phyloP scores from a whole-genome alignment of 129 eudicot species.

The Rutidosis leptorrhynchoides region DNA sequence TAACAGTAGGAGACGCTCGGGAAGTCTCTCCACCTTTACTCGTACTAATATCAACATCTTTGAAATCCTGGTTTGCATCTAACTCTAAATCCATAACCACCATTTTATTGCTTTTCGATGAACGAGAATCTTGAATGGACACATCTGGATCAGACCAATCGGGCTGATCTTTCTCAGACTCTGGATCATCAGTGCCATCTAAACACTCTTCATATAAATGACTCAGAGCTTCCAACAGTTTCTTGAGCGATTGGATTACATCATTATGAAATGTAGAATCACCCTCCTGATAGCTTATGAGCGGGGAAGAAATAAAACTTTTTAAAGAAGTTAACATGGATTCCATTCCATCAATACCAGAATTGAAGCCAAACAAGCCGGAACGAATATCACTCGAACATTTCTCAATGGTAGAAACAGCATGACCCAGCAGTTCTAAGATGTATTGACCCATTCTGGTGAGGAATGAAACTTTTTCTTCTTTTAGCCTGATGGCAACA shows the following conservation, averaged over 20 bases:
- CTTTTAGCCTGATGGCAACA: constrained; percentile 47
- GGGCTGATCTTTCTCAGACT: constrained; percentile 32
- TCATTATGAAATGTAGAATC: constrained; percentile 31
- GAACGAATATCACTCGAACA: constrained; percentile 36
- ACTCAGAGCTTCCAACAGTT: constrained; percentile 56
- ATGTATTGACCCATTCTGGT: constrained; percentile 45
- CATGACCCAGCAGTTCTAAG: constrained; percentile 52
- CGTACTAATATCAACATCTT: constrained; percentile 40
- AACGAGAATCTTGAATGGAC: constrained; percentile 37
- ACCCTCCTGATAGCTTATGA: constrained; percentile 37
- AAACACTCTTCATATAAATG: constrained; percentile 56
- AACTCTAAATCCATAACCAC: constrained; percentile 69
- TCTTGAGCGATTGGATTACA: constrained; percentile 47
- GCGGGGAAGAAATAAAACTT: constrained; percentile 59
- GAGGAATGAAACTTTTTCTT: constrained; percentile 51
- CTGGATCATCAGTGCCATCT: constrained; percentile 28
- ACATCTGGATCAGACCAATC: constrained; percentile 33
- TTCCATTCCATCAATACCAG: constrained; percentile 44
- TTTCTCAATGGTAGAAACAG: constrained; percentile 54
- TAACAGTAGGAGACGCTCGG: constrained; percentile 36
- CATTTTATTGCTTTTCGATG: constrained; percentile 33
- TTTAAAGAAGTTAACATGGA: constrained; percentile 47
- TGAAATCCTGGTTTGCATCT: constrained; percentile 58
- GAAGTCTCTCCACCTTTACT: constrained; percentile 40
- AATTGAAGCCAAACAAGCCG: constrained; percentile 41